Percentiles rank a stretch among this genome's conserved stretches.
Evolutionary conservation across 2,329 filamentous ascomycete genomes (phyloP).

Genomic region (Claviceps africana): DNA sequence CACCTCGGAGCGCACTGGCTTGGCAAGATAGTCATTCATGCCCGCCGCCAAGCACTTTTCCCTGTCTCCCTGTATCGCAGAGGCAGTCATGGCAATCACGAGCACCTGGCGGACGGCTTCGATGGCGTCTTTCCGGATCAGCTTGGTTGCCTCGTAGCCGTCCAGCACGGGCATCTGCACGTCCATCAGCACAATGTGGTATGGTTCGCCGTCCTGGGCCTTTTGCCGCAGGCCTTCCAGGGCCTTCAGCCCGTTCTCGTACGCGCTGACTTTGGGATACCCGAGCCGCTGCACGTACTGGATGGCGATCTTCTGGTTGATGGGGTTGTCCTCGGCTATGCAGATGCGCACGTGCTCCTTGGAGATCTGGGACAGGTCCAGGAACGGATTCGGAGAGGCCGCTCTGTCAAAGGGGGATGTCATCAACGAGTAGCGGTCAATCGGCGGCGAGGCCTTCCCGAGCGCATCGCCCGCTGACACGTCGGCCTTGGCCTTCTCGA

Average conservation of each 20-base stretch:
- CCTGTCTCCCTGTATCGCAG: constrained; percentile 82
- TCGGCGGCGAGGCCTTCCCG: constrained; percentile 21
- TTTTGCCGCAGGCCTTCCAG: constrained; percentile 70
- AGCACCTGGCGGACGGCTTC: constrained; percentile 67
- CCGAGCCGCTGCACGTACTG: constrained; percentile 79
- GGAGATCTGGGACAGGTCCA: constrained; percentile 59
- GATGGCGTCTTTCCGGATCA: constrained; percentile 63
- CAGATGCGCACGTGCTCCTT: constrained; percentile 73
- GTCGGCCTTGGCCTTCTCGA: constrained; percentile 62
- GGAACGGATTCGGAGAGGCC: constrained; percentile 29
- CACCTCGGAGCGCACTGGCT: constrained; percentile 81
- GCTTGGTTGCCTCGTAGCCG: constrained; percentile 79
- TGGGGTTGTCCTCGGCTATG: constrained; percentile 88
- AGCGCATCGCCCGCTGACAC: constrained; percentile 42
- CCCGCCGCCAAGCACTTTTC: constrained; percentile 92
- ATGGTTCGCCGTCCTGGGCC: constrained; percentile 58
- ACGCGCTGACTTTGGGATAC: constrained; percentile 69
- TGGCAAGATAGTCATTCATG: constrained; percentile 96
- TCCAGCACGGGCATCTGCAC: constrained; percentile 92
- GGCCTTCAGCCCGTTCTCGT: constrained; percentile 77
- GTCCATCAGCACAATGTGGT: constrained; percentile 89
- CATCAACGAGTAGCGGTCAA: constrained; percentile 20
- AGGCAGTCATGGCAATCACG: constrained; percentile 97
- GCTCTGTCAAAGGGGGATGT: constrained; percentile 23
- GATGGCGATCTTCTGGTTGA: constrained; percentile 89